phyloP scores from a whole-genome alignment of 2,329 filamentous ascomycete genomes.

The Aureobasidium vineae region DNA sequence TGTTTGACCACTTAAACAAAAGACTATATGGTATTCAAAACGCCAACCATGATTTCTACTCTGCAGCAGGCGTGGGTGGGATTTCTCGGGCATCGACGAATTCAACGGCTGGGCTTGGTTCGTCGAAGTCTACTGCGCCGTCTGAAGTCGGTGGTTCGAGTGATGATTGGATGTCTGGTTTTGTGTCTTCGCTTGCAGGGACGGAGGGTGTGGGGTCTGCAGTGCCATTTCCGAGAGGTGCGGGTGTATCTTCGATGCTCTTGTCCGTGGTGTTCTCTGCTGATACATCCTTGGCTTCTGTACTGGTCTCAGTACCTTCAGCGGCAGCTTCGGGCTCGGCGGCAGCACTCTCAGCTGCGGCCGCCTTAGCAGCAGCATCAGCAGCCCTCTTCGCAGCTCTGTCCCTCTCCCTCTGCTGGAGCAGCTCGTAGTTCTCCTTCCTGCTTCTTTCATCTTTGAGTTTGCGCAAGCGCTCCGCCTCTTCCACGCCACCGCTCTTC shows the following conservation, averaged over 20 bases:
- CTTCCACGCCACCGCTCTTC: constrained; percentile 93
- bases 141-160: constrained; percentile 28
- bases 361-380: constrained; percentile 33
- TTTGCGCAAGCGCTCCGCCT: constrained; percentile 80
- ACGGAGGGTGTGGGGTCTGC: background rate
- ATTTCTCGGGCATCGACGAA: constrained; percentile 39
- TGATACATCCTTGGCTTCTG: background rate
- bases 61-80: constrained; percentile 27
- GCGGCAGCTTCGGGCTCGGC: constrained; percentile 31
- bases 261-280: background rate
- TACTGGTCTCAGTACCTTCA: background rate
- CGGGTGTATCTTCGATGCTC: background rate
- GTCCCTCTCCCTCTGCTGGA: constrained; percentile 53
- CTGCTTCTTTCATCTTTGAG: constrained; percentile 84
- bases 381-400: constrained; percentile 34
- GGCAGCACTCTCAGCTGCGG: constrained; percentile 24
- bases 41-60: constrained; percentile 15
- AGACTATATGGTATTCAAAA: constrained; percentile 10
- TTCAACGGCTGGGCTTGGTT: constrained; percentile 32
- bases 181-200: background rate
- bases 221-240: background rate
- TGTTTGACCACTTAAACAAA: background rate
- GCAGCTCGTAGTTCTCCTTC: constrained; percentile 65
- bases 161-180: background rate
- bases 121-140: constrained; percentile 27